Percentiles rank a stretch among this genome's conserved stretches.
phyloP scores from a whole-genome alignment of 2,329 filamentous ascomycete species.

The Colletotrichum tropicale region DNA sequence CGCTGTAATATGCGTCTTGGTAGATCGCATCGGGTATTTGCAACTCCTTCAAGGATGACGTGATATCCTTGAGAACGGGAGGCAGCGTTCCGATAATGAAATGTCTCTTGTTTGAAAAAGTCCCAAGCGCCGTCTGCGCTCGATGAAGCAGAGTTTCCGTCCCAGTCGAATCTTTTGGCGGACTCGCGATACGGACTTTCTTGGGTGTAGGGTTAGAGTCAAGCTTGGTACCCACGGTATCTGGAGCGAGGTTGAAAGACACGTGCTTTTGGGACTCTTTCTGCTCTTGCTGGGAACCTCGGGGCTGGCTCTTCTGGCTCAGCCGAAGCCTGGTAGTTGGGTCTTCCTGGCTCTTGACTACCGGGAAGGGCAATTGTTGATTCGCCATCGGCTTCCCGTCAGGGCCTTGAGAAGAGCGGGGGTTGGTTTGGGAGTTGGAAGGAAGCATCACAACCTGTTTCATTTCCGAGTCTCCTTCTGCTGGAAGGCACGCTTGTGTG shows the following conservation, averaged over 20 bases:
- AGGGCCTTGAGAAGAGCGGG: constrained; percentile 1
- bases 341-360: constrained; percentile 79
- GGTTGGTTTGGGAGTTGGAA: background rate
- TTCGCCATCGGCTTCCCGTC: constrained; percentile 31
- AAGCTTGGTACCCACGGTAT: constrained; percentile 4
- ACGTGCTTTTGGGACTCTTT: constrained; percentile 34
- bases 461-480: background rate
- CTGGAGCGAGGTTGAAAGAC: constrained; percentile 30
- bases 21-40: constrained; percentile 75
- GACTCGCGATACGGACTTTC: constrained; percentile 1
- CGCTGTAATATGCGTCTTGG: constrained; percentile 84
- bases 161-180: constrained; percentile 14
- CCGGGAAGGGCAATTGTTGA: constrained; percentile 65
- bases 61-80: constrained; percentile 47
- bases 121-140: background rate
- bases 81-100: constrained; percentile 34
- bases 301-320: constrained; percentile 55
- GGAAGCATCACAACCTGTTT: background rate
- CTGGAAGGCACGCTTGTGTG: background rate
- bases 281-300: background rate
- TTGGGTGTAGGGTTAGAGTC: constrained; percentile 6
- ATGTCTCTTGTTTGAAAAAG: constrained; percentile 25
- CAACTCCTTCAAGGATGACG: constrained; percentile 59
- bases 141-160: background rate
- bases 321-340: constrained; percentile 66